phyloP scores from a whole-genome alignment of 2,329 filamentous ascomycete genomes.

The Chaetomium sp. region DNA sequence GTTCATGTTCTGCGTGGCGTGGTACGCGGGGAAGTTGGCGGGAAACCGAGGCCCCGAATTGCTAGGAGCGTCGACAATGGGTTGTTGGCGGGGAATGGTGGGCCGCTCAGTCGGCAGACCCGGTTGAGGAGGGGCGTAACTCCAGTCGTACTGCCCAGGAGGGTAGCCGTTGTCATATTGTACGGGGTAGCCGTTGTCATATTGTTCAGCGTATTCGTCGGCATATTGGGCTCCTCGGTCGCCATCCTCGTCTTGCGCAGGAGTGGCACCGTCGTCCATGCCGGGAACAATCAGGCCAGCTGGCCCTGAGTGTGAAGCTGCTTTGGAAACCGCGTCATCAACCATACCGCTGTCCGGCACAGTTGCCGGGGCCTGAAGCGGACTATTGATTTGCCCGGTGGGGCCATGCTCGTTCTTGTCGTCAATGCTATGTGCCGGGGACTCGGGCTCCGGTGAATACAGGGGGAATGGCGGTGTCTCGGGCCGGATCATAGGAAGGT shows the following conservation, averaged over 20 bases:
- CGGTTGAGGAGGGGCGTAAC: neutral
- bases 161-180: too few relatives aligned
- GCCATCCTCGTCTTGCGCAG: neutral
- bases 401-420: too few relatives aligned
- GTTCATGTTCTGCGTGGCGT: conserved; percentile 7
- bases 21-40: neutral
- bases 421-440: too few relatives aligned
- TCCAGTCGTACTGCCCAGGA: neutral
- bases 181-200: too few relatives aligned
- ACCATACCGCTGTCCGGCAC: too few relatives aligned
- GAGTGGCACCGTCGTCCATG: neutral
- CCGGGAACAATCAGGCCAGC: neutral
- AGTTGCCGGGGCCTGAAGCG: neutral
- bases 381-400: neutral
- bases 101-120: neutral
- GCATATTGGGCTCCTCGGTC: too few relatives aligned
- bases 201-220: too few relatives aligned
- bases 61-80: neutral
- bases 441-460: too few relatives aligned
- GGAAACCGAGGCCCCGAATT: neutral
- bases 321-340: neutral
- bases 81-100: neutral
- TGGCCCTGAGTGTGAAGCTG: neutral
- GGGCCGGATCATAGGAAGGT: neutral
- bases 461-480: too few relatives aligned